Evolutionary conservation across 2,329 filamentous ascomycete genomes (phyloP), one percentile per base, ranked within the genome.

Genomic region (Sordariomycetes sp.): DNA sequence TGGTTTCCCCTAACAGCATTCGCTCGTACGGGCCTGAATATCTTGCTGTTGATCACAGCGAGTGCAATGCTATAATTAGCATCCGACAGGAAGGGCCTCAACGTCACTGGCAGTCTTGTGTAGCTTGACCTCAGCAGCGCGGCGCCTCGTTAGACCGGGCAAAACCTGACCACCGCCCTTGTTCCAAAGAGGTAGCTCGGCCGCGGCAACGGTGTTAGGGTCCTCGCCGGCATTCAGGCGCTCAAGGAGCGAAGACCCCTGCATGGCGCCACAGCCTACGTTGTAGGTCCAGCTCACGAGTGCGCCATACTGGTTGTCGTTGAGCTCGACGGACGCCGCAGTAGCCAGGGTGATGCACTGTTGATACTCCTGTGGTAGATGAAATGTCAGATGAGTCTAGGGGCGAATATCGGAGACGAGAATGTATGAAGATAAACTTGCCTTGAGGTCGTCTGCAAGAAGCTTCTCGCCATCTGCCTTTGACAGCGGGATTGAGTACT

Each of bases 241-340:
- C 53, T 63, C 64, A 59, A 76, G 64, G 25, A 78, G 66, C 0
- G 67, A 70, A 3, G 75, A 77, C 0, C 62, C 63, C n/a, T 59
- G 58, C 2, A 71, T 67, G 53, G 68, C 69, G 3, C 70, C 74
- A 59, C 70, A 74, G 28, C 77, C 76, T 51, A 75, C 68, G 62
- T 79, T 80, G 70, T 73, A 79, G 17, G 73, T 67, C 74, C 75
- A 79, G 52, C 70, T 75, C 42, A 78, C 72, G 2, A 79, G 71
- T 1, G 77, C 76, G 50, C 74, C 77, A 62, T 76, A 80, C 62
- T 79, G 73, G 66, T 80, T 79, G 35, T 67, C 70, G 62, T 78
- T 77, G 36, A 78, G 66, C 3, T 62, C 65, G 51, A 74, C 72
- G 6, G 60, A 60, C 45, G 65, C 59, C 35, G 61, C 48, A 28